Evolutionary conservation across 306 rosid species (phyloP).

Genomic region (Cucurbita pepo): DNA sequence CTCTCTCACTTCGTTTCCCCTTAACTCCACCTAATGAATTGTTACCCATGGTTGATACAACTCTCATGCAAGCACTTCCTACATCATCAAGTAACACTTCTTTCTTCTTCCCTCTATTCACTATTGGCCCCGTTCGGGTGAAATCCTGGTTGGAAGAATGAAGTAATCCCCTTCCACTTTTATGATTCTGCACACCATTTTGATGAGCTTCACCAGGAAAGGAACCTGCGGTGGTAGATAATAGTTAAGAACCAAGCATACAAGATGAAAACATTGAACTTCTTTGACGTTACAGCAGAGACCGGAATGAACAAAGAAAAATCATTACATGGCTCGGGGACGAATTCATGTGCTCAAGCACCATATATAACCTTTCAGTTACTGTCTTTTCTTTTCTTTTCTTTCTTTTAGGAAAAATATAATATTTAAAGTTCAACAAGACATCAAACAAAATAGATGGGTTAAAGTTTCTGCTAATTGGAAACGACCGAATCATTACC

Average conservation of each 20-base stretch:
- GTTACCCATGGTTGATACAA: conserved; percentile 28
- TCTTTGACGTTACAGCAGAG: background rate
- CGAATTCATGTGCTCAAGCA: background rate
- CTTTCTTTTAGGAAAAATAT: background rate
- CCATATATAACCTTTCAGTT: background rate
- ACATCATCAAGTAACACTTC: conserved; percentile 71
- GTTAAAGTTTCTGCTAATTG: background rate
- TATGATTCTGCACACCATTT: conserved; percentile 12
- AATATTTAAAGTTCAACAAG: background rate
- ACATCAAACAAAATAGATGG: background rate
- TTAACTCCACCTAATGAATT: conserved; percentile 39
- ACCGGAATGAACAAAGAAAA: background rate
- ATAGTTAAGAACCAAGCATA: background rate
- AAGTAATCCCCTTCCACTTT: conserved; percentile 17
- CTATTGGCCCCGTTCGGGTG: conserved; percentile 40
- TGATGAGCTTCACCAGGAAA: conserved; percentile 23
- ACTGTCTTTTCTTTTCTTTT: background rate
- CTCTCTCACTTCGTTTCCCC: conserved; percentile 74
- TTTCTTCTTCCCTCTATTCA: conserved; percentile 54
- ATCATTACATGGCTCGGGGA: too few relatives aligned
- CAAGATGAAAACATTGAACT: background rate
- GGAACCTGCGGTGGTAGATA: conserved; percentile 41
- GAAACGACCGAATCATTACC: conserved; percentile 9
- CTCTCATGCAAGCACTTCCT: conserved; percentile 33
- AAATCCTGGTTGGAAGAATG: conserved; percentile 33